A percentile compares a stretch with the other conserved stretches of the same genome.
phyloP scores from a whole-genome alignment of 345 rosid species.

The Rhodamnia argentea region DNA sequence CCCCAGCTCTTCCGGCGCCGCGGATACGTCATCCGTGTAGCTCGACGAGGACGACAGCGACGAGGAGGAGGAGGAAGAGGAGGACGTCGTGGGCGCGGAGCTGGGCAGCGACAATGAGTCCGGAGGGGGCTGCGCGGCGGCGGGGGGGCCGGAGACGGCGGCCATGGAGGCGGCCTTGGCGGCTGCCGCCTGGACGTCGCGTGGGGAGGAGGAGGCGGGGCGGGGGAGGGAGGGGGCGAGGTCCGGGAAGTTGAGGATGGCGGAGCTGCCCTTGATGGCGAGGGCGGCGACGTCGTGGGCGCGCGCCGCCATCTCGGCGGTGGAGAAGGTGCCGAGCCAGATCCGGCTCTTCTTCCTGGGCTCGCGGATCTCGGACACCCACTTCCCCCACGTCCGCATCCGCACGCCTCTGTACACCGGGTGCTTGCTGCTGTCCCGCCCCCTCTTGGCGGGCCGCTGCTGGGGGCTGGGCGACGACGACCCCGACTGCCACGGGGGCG shows the following conservation, averaged over 20 bases:
- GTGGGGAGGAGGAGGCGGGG: slow-evolving; percentile 62
- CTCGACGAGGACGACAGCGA: neutral
- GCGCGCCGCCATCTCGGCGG: slow-evolving; percentile 94
- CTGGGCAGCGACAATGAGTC: neutral
- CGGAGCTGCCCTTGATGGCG: slow-evolving; percentile 73
- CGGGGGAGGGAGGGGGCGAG: slow-evolving; percentile 65
- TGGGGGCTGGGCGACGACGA: neutral
- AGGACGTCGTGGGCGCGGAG: neutral
- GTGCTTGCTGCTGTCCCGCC: slow-evolving; percentile 22
- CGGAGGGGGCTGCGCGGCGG: neutral
- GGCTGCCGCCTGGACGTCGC: slow-evolving; percentile 93
- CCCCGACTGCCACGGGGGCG: neutral
- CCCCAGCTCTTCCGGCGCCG: slow-evolving; percentile 51
- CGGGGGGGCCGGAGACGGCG: slow-evolving; percentile 9
- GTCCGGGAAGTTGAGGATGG: slow-evolving; percentile 80
- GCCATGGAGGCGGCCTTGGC: slow-evolving; percentile 68
- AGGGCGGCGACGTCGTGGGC: slow-evolving; percentile 97
- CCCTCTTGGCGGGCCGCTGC: neutral
- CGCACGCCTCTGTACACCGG: slow-evolving; percentile 78
- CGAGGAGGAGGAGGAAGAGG: neutral
- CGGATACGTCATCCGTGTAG: neutral
- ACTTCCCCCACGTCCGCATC: slow-evolving; percentile 93
- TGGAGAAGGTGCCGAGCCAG: slow-evolving; percentile 95
- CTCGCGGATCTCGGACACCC: slow-evolving; percentile 98
- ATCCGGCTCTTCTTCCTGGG: slow-evolving; percentile 90